Evolutionary conservation across 257 asterid genomes (phyloP).

Genomic region (Ajuga chamaepitys): DNA sequence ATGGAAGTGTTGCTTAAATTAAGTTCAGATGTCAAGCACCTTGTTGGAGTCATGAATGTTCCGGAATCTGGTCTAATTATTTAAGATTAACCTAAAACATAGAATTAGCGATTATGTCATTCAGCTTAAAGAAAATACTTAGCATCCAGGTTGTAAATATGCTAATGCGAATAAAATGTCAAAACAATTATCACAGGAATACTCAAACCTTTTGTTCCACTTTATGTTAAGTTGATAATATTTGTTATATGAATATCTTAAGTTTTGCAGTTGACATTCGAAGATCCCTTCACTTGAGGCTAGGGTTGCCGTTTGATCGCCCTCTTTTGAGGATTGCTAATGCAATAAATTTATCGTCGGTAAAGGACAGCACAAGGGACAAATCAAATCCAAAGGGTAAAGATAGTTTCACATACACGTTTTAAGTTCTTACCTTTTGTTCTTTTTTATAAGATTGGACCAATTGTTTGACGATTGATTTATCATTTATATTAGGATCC

Average conservation of each 20-base stretch:
- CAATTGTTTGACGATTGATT: constrained; percentile 2
- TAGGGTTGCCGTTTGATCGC: constrained; percentile 94
- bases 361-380: constrained; percentile 36
- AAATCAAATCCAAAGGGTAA: constrained; percentile 52
- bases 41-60: not conserved
- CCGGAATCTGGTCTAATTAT: not conserved
- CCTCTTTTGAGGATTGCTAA: constrained; percentile 88
- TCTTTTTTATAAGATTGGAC: not conserved
- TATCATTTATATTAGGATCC: constrained; percentile 37
- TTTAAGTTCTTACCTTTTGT: not conserved
- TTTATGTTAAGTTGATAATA: constrained; percentile 5
- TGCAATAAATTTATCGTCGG: constrained; percentile 49
- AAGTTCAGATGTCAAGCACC: not conserved
- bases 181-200: not conserved
- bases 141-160: constrained; percentile 1
- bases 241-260: not conserved
- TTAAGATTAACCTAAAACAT: not conserved
- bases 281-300: constrained; percentile 77
- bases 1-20: not conserved
- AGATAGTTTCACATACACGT: constrained; percentile 6
- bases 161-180: not conserved
- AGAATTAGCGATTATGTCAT: not conserved
- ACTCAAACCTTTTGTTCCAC: not conserved
- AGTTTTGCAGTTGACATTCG: constrained; percentile 71
- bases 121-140: not conserved